Evolutionary conservation across 202 grass and related monocot species (phyloP), one percentile per base, ranked within the genome.

Genomic region (Miscanthus sacchariflorus): DNA sequence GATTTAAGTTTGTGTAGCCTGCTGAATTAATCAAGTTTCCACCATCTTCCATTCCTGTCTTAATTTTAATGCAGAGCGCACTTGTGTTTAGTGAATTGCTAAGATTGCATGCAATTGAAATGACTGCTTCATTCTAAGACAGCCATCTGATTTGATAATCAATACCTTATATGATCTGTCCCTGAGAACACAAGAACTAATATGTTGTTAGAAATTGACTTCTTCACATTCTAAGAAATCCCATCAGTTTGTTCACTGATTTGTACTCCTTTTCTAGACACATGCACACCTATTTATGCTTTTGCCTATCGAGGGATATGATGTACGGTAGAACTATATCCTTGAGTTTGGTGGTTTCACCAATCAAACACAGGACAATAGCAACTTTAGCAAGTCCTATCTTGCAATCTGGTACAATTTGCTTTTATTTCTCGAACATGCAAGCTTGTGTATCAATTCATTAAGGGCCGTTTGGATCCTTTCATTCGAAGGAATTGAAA

Each of bases 341-440:
- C 40, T 87, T 52, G 18, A 17, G 64, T 82, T 90, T 71, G 2
- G 7, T 69, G 35, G 48, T 85, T 74, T 58, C 76, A 39, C 77
- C 9, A 36, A 42, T 30, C 33, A 24, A 80, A 80, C 44, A 75
- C 10, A 27, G 5, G 56, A 61, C 23, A 61, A 10, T 61, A 61
- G 56, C 21, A 61, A 23, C 56, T 23, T 23, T 23, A 59, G 56
- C 56, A 61, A 23, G 54, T 21, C 19, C 19, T 58, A 21, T 58
- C 6, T 58, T 58, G 6, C 54, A 23, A n/a, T 61, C 7, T 61
- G 56, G 56, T 61, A 61, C 21, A 61, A 0, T 23, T 61, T 61
- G 21, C 21, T 15, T 61, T 21, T 59, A 35, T 59, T 23, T 54
- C 19, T 23, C 3, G 0, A 23, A 61, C 19, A 61, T 1, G 58